phyloP scores from a whole-genome alignment of 345 rosid species.

The rapeseed (Brassica napus) region Da-Ae NC_063446.1:13606501-13607000 shows the following conservation, averaged over 20 bases:
- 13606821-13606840: background rate
- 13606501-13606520: too few relatives aligned
- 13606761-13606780: background rate
- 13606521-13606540: background rate
- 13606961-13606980: too few relatives aligned
- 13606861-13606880: too few relatives aligned
- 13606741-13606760: slow-evolving; percentile 7
- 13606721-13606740: slow-evolving; percentile 7
- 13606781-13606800: background rate
- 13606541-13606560: slow-evolving; percentile 23
- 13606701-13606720: slow-evolving; percentile 15
- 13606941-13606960: too few relatives aligned
- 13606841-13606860: background rate
- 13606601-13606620: background rate
- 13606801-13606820: background rate
- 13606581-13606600: background rate
- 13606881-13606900: background rate
- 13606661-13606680: background rate
- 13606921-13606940: too few relatives aligned
- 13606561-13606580: slow-evolving; percentile 2
- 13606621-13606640: too few relatives aligned
- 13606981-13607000: too few relatives aligned
- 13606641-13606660: too few relatives aligned
- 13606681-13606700: slow-evolving; percentile 30
- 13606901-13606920: too few relatives aligned